phyloP scores from a whole-genome alignment of 1,284 basidiomycete species.

The Puccinia coronata region DNA sequence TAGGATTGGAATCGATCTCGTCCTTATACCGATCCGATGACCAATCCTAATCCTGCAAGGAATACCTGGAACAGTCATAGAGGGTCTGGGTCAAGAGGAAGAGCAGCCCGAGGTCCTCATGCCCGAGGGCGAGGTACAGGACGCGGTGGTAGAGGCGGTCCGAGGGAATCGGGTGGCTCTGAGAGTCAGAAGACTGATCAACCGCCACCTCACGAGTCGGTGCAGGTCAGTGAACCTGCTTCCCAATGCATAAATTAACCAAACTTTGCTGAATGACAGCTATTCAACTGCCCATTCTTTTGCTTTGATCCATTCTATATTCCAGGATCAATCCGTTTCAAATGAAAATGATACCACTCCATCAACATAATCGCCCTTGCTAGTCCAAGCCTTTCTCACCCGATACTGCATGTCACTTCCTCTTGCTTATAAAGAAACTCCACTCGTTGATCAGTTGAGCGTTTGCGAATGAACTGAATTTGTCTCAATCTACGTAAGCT shows the following conservation, averaged over 20 bases:
- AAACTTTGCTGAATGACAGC: not conserved
- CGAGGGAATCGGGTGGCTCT: not conserved
- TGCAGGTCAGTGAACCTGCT: not conserved
- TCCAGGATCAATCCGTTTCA: not conserved
- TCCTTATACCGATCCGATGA: slow-evolving; percentile 46
- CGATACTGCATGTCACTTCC: not conserved
- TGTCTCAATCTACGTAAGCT: slow-evolving; percentile 10
- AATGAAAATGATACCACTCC: not conserved
- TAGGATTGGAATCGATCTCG: slow-evolving; percentile 48
- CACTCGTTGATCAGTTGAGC: slow-evolving; percentile 11
- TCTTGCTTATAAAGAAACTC: slow-evolving; percentile 6
- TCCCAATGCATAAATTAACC: not conserved
- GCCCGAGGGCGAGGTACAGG: slow-evolving; percentile 30
- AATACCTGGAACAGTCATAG: slow-evolving; percentile 20
- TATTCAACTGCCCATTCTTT: not conserved
- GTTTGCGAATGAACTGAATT: slow-evolving; percentile 3
- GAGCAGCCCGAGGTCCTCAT: slow-evolving; percentile 3
- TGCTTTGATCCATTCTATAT: not conserved
- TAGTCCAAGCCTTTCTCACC: not conserved
- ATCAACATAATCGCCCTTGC: slow-evolving; percentile 2
- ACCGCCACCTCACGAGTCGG: not conserved
- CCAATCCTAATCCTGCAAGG: slow-evolving; percentile 24
- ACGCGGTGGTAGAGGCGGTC: slow-evolving; percentile 24
- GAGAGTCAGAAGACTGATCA: slow-evolving; percentile 12
- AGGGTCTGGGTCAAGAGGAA: slow-evolving; percentile 19